Conservation (phyloP, 1,139 yeast genomes). For the Saccharomyces hybrid region DNA sequence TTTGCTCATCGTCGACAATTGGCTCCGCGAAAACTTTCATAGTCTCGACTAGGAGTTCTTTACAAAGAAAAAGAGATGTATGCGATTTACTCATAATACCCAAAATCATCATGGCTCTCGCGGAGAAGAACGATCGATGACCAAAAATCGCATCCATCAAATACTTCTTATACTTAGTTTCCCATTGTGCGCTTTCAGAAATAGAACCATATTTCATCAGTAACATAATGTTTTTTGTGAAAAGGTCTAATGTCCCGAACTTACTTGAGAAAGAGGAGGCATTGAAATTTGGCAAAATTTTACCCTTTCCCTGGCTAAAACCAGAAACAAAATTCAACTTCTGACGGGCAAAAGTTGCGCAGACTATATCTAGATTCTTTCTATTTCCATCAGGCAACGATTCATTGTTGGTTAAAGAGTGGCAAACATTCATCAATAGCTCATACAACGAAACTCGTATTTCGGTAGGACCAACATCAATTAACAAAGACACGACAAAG, state of each 20-base stretch:
- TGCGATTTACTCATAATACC: conserved; percentile 64
- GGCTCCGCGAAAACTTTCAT: conserved; percentile 36
- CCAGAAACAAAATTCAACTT: conserved; percentile 74
- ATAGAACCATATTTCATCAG: conserved; percentile 48
- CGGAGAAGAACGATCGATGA: conserved; percentile 57
- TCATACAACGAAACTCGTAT: conserved; percentile 61
- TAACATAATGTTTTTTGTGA: conserved; percentile 54
- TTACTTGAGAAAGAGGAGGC: conserved; percentile 45
- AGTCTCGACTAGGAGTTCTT: conserved; percentile 25
- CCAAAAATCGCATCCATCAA: conserved; percentile 59
- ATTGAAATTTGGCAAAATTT: conserved; percentile 32
- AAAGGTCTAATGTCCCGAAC: conserved; percentile 52
- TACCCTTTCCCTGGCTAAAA: conserved; percentile 51
- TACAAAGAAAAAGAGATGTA: conserved; percentile 52
- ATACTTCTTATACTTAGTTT: conserved; percentile 61
- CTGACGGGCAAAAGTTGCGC: conserved; percentile 58
- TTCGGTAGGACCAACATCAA: conserved; percentile 65
- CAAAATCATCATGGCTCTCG: conserved; percentile 61
- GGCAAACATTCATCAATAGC: conserved; percentile 60
- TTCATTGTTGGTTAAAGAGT: conserved; percentile 59
- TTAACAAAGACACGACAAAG: conserved; percentile 58
- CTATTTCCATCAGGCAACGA: conserved; percentile 41
- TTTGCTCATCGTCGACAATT: conserved; percentile 29
- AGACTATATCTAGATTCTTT: conserved; percentile 42
- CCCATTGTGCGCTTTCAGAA: conserved; percentile 51